These are phyloP conservation scores for Thymus quinquecostatus DNA, from an alignment of 257 asterid species.

Conservation along the genomic window DNA sequence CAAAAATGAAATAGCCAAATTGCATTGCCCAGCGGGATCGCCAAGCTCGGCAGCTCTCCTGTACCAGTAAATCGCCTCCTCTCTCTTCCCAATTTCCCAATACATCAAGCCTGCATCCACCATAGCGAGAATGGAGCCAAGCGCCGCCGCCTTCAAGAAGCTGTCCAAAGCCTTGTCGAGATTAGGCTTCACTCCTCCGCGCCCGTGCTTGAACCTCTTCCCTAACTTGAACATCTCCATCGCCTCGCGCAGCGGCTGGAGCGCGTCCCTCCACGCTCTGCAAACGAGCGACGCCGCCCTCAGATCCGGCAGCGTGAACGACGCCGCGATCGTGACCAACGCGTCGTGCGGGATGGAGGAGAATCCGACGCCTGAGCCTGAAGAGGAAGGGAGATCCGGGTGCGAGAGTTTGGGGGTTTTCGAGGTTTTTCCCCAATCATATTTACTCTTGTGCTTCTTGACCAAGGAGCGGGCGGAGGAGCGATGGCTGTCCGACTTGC, in stretches of 20 bases:
- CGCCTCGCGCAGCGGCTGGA: slow-evolving; percentile 71
- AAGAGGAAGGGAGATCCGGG: slow-evolving; percentile 8
- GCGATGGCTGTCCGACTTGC: slow-evolving; percentile 40
- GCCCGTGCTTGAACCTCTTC: slow-evolving; percentile 77
- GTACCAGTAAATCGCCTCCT: slow-evolving; percentile 58
- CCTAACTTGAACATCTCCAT: slow-evolving; percentile 62
- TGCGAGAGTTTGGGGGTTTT: slow-evolving; percentile 20
- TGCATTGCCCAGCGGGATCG: slow-evolving; percentile 75
- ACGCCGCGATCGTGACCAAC: slow-evolving; percentile 50
- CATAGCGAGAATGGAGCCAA: slow-evolving; percentile 85
- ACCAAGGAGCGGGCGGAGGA: slow-evolving; percentile 40
- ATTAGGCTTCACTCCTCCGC: slow-evolving; percentile 57
- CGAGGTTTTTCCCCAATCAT: slow-evolving; percentile 20
- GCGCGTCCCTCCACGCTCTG: slow-evolving; percentile 78
- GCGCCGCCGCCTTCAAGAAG: slow-evolving; percentile 77
- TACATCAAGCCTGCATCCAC: slow-evolving; percentile 81
- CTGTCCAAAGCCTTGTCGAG: slow-evolving; percentile 63
- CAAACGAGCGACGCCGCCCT: slow-evolving; percentile 74
- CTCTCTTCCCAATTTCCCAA: slow-evolving; percentile 75
- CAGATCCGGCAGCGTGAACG: slow-evolving; percentile 55
- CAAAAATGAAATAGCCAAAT: slow-evolving; percentile 75
- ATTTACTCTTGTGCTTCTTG: slow-evolving; percentile 25
- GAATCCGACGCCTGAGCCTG: slow-evolving; percentile 33
- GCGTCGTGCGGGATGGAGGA: slow-evolving; percentile 68
- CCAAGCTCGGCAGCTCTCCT: slow-evolving; percentile 75